Base-by-base conservation (phyloP, 768 basidiomycete genomes). In the Suillus cothurnatus region DNA sequence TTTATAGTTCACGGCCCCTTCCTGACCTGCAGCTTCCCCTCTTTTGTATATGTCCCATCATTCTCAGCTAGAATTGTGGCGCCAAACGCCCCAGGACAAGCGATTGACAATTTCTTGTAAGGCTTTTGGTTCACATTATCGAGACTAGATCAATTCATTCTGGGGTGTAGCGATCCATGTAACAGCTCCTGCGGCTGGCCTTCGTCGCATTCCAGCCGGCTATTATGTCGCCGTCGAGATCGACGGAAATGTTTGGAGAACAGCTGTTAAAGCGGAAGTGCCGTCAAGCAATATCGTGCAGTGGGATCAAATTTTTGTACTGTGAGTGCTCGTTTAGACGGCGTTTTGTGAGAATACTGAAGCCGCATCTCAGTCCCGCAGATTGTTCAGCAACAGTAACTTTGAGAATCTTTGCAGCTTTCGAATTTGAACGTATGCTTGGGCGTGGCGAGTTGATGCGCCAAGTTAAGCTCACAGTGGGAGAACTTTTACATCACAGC, bases 141-240 rank as follows among this genome's bases (percentile, higher is more conserved):
- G 4, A 39, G 39, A 41, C 39, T 31, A 59, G 38, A 59, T 59
- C 11, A 12, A 59, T 41, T 59, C 26, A 59, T 28, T 14, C 26
- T 41, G 28, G 17, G 36, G 21, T 31, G 14, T 34, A 71, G 70
- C 62, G 5, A 67, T 71, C 0, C 70, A 63, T 23, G 70, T 56
- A 43, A 63, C 65, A 43, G 63, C 66, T 49, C 31, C 63, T 36
- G 31, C 45, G 6, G n/a, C 53, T n/a, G 31, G 41, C 34, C 62
- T 71, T 47, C 52, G 45, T 31, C 70, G 64, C 21, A 61, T 71
- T 45, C 70, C 70, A 19, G 41, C 66, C 11, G 65, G 64, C 2
- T 71, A 71, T 43, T 71, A 63, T 53, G 67, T 66, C 36, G 57
- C 59, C 8, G 43, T 71, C 11, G 26, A 68, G 53, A 47, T 65